Base-by-base conservation (phyloP, 192 early-diverging fungal genomes). In the Dispira simplex region DNA sequence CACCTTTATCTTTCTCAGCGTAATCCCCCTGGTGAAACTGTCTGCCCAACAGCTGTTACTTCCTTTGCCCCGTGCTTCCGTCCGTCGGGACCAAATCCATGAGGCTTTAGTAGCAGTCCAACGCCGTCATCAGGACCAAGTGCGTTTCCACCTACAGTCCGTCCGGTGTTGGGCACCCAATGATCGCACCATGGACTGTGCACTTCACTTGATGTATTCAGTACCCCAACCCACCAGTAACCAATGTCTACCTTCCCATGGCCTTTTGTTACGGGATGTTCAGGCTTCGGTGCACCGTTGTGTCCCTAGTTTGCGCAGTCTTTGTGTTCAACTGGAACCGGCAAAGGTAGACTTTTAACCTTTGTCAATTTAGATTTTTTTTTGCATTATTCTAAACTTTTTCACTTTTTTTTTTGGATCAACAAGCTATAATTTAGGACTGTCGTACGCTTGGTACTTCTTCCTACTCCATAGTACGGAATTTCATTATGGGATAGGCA, bases 11-110 rank as follows among this genome's bases (percentile, higher is more conserved):
- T 84, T 98, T 63, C 71, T 85, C 69, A 85, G 82, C 46, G 87
- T 90, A 6, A 82, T 91, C 56, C 92, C 95, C 0, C 75, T 98
- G 16, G 86, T 98, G 25, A 79, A 78, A 46, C 74, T 83, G 63
- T 86, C 88, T 1, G 79, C 83, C 68, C 68, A 73, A 57, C 73
- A 73, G 68, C 73, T 79, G 20, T 59, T 75, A 48, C 64, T 79
- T 12, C 59, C 59, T 6, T 46, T 62, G 32, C 59, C 59, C 11
- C 6, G 9, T 39, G 59, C 59, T 45, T 20, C 28, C 11, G 5
- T 44, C 44, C 59, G 25, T 18, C 28, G 16, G n/a, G 44, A n/a
- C 12, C 28, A 62, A 20, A n/a, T 62, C 8, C 12, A 62, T 9
- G 20, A n/a, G 16, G 59, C 59, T 39, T 25, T 62, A 20, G 14